Percentiles rank a stretch among this genome's conserved stretches.
These are phyloP conservation scores for Hypomyces rosellus DNA, from an alignment of 2,329 filamentous ascomycete species.

Conservation along the genomic window DNA sequence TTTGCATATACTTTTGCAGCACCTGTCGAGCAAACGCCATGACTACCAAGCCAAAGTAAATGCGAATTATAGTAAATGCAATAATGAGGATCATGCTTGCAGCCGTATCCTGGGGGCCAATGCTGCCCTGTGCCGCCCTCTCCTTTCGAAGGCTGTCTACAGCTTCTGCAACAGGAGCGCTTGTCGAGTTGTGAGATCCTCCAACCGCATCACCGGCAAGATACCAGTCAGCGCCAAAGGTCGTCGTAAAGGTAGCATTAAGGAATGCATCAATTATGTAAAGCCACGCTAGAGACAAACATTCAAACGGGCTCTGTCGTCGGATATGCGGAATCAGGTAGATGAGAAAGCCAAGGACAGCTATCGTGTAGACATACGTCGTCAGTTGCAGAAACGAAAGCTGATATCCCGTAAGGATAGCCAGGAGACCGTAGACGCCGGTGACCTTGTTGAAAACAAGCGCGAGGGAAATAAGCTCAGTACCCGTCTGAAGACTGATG, in stretches of 20 bases:
- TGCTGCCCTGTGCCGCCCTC: slow-evolving; percentile 28
- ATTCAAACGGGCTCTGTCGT: slow-evolving; percentile 70
- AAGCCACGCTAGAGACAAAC: slow-evolving; percentile 74
- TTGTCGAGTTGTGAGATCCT: slow-evolving; percentile 17
- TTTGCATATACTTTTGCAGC: slow-evolving; percentile 56
- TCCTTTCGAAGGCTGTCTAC: slow-evolving; percentile 29
- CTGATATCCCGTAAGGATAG: slow-evolving; percentile 78
- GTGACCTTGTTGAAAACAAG: slow-evolving; percentile 90
- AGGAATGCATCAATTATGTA: slow-evolving; percentile 77
- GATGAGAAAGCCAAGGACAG: slow-evolving; percentile 60
- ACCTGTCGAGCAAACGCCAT: slow-evolving; percentile 76
- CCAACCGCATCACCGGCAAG: slow-evolving; percentile 54
- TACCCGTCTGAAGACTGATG: slow-evolving; percentile 79
- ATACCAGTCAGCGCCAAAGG: slow-evolving; percentile 84
- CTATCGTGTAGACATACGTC: slow-evolving; percentile 84
- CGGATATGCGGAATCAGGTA: slow-evolving; percentile 76
- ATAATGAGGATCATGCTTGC: slow-evolving; percentile 74
- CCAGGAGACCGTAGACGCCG: slow-evolving; percentile 83
- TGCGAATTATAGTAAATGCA: slow-evolving; percentile 64
- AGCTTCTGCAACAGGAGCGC: slow-evolving; percentile 24
- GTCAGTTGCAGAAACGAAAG: slow-evolving; percentile 78
- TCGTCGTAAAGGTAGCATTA: slow-evolving; percentile 74
- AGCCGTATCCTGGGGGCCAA: slow-evolving; percentile 51
- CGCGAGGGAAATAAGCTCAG: slow-evolving; percentile 75
- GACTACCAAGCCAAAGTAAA: slow-evolving; percentile 81